Percentiles rank a stretch among this genome's conserved stretches.
phyloP scores from a whole-genome alignment of 1,284 basidiomycete species.

The Earliella scabrosa region DNA sequence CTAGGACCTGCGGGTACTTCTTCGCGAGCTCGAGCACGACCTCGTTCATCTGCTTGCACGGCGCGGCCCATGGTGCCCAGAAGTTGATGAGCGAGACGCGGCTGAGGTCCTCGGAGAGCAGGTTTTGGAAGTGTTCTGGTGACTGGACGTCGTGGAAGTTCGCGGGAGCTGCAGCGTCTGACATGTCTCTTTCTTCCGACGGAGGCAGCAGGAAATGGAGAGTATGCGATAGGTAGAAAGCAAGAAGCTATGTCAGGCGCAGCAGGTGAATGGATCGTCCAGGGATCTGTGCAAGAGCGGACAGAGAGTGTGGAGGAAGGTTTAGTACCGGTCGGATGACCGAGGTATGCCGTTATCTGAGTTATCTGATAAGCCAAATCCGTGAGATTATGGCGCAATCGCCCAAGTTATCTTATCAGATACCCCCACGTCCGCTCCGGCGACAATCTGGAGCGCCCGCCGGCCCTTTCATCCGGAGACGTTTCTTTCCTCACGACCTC shows the following conservation, averaged over 20 bases:
- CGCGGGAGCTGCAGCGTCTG: slow-evolving; percentile 11
- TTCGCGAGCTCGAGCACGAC: slow-evolving; percentile 73
- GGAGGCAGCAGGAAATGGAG: neutral
- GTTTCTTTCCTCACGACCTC: neutral
- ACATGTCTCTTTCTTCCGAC: slow-evolving; percentile 12
- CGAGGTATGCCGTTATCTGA: slow-evolving; percentile 11
- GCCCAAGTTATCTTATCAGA: slow-evolving; percentile 7
- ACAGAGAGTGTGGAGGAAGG: neutral
- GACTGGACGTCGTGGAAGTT: slow-evolving; percentile 67
- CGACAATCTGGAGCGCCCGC: neutral
- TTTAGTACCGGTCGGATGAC: no score
- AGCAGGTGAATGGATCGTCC: neutral
- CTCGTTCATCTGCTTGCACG: slow-evolving; percentile 87
- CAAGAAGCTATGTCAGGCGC: neutral
- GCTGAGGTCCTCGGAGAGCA: slow-evolving; percentile 77
- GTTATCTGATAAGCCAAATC: slow-evolving; percentile 13
- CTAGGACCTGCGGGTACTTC: slow-evolving; percentile 72
- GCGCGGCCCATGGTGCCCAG: slow-evolving; percentile 92
- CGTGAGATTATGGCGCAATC: slow-evolving; percentile 11
- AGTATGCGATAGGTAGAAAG: neutral
- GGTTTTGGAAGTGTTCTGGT: slow-evolving; percentile 72
- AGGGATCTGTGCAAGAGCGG: no score
- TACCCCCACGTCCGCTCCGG: neutral
- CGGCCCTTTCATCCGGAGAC: no score
- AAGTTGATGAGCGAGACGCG: slow-evolving; percentile 89